Base-by-base conservation (phyloP, 1,284 basidiomycete genomes). In the Trichosporon faecale region DNA sequence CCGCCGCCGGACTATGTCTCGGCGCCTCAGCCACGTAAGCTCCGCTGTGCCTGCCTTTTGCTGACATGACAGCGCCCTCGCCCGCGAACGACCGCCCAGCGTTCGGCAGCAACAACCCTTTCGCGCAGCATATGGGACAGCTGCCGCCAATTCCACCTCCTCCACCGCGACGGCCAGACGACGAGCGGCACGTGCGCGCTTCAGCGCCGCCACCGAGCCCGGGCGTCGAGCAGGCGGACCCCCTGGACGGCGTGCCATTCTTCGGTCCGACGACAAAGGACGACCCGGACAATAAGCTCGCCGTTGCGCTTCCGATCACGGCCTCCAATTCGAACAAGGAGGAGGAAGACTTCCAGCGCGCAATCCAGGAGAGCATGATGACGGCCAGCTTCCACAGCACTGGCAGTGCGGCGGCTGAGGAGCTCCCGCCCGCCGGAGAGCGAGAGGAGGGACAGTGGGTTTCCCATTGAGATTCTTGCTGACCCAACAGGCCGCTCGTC, bases 341-440 rank as follows among this genome's bases (percentile, higher is more conserved):
- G 66, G 79, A 81, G 23, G 79, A 77, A 16, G 81, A 82, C 61
- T 70, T 81, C 37, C 75, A 82, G 67, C 71, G 77, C 60, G 81
- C 81, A 0, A 79, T 82, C 5, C 78, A 78, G 65, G 80, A 81
- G 67, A 79, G 78, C 0, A 76, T 82, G 65, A 82, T 82, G 81
- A 81, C 79, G 0, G 81, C 81, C 0, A 77, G 75, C 33, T 80
- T 81, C 64, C 80, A 81, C 68, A 79, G 77, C 69, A 31, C 76
- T 70, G 35, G 75, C 71, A 14, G 23, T 68, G 55, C 40, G 3
- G 12, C 40, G 1, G 35, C 29, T 5, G 63, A 65, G 8, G 68
- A 75, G 5, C 71, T 71, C 18, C 76, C 78, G 12, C 64, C 66
- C 3, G 72, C 73, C 1, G 55, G 40, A 0, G 65, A 67, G 18